phyloP scores from a whole-genome alignment of 2,329 filamentous ascomycete species.

The Didymella sp. region DNA sequence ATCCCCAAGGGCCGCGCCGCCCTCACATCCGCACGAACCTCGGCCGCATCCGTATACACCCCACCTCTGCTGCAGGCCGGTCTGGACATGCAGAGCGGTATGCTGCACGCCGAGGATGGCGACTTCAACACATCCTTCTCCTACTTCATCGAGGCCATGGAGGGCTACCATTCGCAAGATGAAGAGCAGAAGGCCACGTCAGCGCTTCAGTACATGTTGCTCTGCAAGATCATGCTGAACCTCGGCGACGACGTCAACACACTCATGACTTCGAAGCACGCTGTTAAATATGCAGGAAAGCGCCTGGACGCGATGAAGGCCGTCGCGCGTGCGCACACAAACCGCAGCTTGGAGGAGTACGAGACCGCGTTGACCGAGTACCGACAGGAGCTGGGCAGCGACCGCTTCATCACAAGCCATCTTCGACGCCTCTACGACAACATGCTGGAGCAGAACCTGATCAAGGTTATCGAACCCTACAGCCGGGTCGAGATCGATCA shows the following conservation, averaged over 20 bases:
- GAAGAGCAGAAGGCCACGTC: slow-evolving; percentile 90
- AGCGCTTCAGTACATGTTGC: slow-evolving; percentile 97
- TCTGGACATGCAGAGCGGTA: slow-evolving; percentile 98
- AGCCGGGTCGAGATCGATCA: slow-evolving; percentile 96
- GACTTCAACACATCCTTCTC: slow-evolving; percentile 99
- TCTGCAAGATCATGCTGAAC: slow-evolving; percentile 99
- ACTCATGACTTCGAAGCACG: slow-evolving; percentile 94
- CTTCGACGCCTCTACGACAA: slow-evolving; percentile 94
- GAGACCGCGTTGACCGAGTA: slow-evolving; percentile 90
- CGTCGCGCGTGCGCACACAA: slow-evolving; percentile 91
- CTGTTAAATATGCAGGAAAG: slow-evolving; percentile 92
- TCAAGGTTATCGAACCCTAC: slow-evolving; percentile 99
- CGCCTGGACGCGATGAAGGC: slow-evolving; percentile 99
- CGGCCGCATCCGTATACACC: slow-evolving; percentile 95
- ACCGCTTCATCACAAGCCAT: slow-evolving; percentile 96
- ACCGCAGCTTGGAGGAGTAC: slow-evolving; percentile 96
- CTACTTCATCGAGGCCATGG: slow-evolving; percentile 98
- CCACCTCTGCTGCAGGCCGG: slow-evolving; percentile 94
- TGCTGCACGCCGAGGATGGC: slow-evolving; percentile 97
- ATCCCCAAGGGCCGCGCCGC: slow-evolving; percentile 94
- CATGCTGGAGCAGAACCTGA: slow-evolving; percentile 98
- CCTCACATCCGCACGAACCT: slow-evolving; percentile 91
- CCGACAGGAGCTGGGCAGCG: slow-evolving; percentile 90
- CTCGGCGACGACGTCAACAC: slow-evolving; percentile 93
- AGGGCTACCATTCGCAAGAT: slow-evolving; percentile 94